A percentile compares a stretch with the other conserved stretches of the same genome.
Evolutionary conservation across 345 rosid genomes (phyloP).

Genomic region (Lumnitzera racemosa): DNA sequence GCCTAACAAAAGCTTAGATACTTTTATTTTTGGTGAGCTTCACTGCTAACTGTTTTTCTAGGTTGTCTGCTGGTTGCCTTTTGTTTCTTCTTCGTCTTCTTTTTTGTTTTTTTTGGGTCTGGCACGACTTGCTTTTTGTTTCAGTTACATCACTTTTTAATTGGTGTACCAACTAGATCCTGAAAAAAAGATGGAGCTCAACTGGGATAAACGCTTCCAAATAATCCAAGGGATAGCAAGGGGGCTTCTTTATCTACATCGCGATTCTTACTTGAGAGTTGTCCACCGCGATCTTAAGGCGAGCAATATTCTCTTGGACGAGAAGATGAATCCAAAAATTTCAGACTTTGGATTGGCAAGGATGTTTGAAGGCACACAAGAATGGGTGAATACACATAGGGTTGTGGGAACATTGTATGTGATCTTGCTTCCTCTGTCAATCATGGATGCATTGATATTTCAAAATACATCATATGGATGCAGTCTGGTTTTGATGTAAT

Average conservation of each 20-base stretch:
- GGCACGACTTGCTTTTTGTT: not conserved
- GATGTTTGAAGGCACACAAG: constrained; percentile 10
- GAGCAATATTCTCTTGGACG: constrained; percentile 21
- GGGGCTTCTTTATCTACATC: constrained; percentile 22
- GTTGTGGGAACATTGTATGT: constrained; percentile 21
- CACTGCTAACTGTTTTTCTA: not conserved
- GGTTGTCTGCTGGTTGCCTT: not conserved
- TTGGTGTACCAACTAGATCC: constrained; percentile 10
- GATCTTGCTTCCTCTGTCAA: no score
- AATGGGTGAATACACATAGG: constrained; percentile 10
- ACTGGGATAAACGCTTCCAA: constrained; percentile 18
- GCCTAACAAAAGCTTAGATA: constrained; percentile 22
- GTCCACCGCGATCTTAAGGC: constrained; percentile 29
- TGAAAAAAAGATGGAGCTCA: constrained; percentile 3
- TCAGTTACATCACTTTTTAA: no score
- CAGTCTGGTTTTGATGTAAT: no score
- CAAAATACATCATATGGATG: no score
- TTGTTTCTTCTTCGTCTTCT: not conserved
- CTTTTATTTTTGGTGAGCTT: constrained; percentile 11
- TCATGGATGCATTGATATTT: no score
- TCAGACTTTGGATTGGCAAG: constrained; percentile 29
- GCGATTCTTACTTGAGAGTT: constrained; percentile 22
- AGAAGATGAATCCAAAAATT: constrained; percentile 23
- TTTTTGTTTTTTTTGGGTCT: not conserved
- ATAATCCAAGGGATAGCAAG: constrained; percentile 26